Base-by-base conservation (phyloP, 306 rosid genomes). In the Cercis canadensis region DNA sequence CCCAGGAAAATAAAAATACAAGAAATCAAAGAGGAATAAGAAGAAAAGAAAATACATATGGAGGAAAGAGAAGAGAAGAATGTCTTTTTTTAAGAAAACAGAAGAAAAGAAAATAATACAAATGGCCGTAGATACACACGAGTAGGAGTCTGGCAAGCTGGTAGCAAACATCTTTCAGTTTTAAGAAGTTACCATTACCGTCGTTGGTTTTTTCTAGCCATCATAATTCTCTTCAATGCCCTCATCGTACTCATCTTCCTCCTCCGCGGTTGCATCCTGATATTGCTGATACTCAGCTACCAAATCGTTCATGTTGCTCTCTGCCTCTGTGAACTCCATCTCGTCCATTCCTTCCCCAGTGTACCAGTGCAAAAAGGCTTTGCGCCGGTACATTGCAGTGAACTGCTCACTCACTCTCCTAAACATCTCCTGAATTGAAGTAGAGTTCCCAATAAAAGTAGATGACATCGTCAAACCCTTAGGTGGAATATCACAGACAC, bases 311-410 rank as follows among this genome's bases (percentile, higher is more conserved):
- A 92, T 92, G 84, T 92, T 92, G 46, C 98, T 92, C 80, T 89
- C 96, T 2, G 96, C 96, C 69, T 92, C 97, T 0, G 97, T 92
- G 77, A 92, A 92, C 85, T 92, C 98, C 98, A 92, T 92, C 76
- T 92, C 96, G 21, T 92, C 98, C 98, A 92, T 92, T 14, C 98
- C 98, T 67, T 92, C 98, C 14, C 98, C 98, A 4, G 94, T 92
- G 67, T 92, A 92, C 98, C 98, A 92, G 45, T 92, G 98, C 94
- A 92, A 82, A 54, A 92, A 92, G 58, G 98, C 98, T 72, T 92
- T 92, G 73, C 96, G 94, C 43, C 98, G 80, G 81, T 72, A 92
- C 98, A 92, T 92, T 8, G 96, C 96, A 9, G 93, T 89, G 75
- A 92, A 92, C 74, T 92, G 98, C 84, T 92, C 98, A 46, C 96